These are phyloP conservation scores for Spencermartinsiella europaea DNA, from an alignment of 805 yeast genomes.

Conservation along the genomic window DNA sequence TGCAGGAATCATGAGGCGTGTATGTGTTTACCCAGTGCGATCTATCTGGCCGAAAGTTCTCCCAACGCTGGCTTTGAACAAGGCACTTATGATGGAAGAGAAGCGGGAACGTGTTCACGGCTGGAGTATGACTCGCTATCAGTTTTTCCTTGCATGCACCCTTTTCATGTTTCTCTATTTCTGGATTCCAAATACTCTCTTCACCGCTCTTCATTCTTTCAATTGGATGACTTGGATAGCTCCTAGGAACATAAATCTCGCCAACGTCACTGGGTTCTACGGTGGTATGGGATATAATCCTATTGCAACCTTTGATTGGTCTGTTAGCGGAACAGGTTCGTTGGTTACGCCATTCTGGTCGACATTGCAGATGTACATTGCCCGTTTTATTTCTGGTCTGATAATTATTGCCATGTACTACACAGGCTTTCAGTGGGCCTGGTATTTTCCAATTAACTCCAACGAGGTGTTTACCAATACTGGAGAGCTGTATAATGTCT, in stretches of 20 bases:
- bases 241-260: constrained; percentile 46
- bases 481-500: constrained; percentile 41
- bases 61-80: constrained; percentile 51
- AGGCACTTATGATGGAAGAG: constrained; percentile 36
- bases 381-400: constrained; percentile 8
- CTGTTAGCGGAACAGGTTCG: constrained; percentile 19
- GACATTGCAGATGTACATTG: constrained; percentile 5
- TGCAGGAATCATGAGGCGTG: constrained; percentile 53
- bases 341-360: constrained; percentile 11
- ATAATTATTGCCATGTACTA: constrained; percentile 33
- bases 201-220: constrained; percentile 52
- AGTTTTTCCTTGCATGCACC: constrained; percentile 39
- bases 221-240: constrained; percentile 59
- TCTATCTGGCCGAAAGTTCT: constrained; percentile 50
- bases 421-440: constrained; percentile 47
- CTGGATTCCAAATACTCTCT: constrained; percentile 57
- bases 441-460: constrained; percentile 47
- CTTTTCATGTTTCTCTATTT: constrained; percentile 42
- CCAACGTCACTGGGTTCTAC: constrained; percentile 50
- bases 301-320: constrained; percentile 43
- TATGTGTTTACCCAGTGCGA: constrained; percentile 40
- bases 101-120: constrained; percentile 33
- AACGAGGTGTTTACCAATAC: constrained; percentile 37
- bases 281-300: constrained; percentile 42
- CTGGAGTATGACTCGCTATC: constrained; percentile 52